A percentile compares a stretch with the other conserved stretches of the same genome.
These are phyloP conservation scores for Leersia perrieri DNA, from an alignment of 176 grass and related monocot genomes.

Conservation along the genomic window DNA sequence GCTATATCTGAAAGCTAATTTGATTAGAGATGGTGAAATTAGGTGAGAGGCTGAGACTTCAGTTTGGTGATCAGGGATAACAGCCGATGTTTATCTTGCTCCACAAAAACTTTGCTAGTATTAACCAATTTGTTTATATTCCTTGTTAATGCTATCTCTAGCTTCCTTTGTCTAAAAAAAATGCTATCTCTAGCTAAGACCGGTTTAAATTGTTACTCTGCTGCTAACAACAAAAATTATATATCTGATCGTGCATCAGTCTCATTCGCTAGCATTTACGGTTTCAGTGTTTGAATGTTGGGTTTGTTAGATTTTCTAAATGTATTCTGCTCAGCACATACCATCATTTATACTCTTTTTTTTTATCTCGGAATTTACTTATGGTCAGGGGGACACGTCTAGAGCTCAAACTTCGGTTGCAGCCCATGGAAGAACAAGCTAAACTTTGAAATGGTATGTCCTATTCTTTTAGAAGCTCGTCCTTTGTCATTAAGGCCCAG, in stretches of 20 bases:
- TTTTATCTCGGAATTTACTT: constrained; percentile 20
- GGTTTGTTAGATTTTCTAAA: background rate
- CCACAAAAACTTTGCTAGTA: background rate
- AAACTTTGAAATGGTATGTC: constrained; percentile 91
- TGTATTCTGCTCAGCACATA: background rate
- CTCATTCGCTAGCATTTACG: background rate
- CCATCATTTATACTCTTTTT: background rate
- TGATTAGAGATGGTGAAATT: constrained; percentile 39
- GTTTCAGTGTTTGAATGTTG: background rate
- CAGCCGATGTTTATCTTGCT: constrained; percentile 11
- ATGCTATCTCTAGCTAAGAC: background rate
- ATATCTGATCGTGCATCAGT: background rate
- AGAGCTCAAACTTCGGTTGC: constrained; percentile 86
- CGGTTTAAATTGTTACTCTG: background rate
- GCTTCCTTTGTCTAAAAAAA: too few species aligned
- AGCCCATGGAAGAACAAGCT: constrained; percentile 98
- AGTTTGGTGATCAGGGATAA: constrained; percentile 5
- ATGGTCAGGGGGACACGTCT: constrained; percentile 77
- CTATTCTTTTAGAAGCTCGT: constrained; percentile 32
- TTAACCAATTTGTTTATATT: background rate
- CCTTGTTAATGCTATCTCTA: background rate
- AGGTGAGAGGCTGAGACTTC: constrained; percentile 27
- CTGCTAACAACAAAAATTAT: background rate
- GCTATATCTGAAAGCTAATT: constrained; percentile 30
- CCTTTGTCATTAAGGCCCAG: background rate